These are phyloP conservation scores for Oryza meyeriana DNA, from an alignment of 176 grass and related monocot genomes.

Conservation along the genomic window DNA sequence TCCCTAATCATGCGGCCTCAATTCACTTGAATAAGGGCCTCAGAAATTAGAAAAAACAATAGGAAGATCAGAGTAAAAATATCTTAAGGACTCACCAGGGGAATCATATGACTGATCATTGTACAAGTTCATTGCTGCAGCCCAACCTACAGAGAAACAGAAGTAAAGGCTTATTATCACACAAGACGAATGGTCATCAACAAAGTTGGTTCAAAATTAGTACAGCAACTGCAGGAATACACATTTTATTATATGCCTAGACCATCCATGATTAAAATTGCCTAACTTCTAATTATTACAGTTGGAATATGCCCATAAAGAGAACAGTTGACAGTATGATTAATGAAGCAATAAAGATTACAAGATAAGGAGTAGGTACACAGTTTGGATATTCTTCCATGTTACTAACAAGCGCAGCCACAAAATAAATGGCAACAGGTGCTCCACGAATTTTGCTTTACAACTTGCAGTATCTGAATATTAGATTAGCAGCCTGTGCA, in stretches of 20 bases:
- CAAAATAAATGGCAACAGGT: slow-evolving; percentile 4
- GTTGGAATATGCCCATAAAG: slow-evolving; percentile 2
- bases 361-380: neutral
- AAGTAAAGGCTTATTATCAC: slow-evolving; percentile 1
- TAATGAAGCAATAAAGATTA: slow-evolving; percentile 20
- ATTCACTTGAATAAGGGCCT: neutral
- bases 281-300: neutral
- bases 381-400: neutral
- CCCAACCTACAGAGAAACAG: slow-evolving; percentile 41
- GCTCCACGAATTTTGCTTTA: neutral
- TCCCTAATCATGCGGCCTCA: neutral
- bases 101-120: slow-evolving; percentile 51
- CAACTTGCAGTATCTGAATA: neutral
- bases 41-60: neutral
- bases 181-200: neutral
- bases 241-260: neutral
- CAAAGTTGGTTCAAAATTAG: neutral
- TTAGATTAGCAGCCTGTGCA: neutral
- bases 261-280: neutral
- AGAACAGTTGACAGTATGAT: neutral
- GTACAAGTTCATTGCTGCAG: slow-evolving; percentile 45
- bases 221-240: neutral
- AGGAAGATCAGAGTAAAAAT: neutral
- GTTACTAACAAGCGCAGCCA: neutral
- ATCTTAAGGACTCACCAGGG: slow-evolving; percentile 32